A percentile compares a stretch with the other conserved stretches of the same genome.
Evolutionary conservation across 1,139 yeast genomes (phyloP).

Genomic region (Pichia sp.): DNA sequence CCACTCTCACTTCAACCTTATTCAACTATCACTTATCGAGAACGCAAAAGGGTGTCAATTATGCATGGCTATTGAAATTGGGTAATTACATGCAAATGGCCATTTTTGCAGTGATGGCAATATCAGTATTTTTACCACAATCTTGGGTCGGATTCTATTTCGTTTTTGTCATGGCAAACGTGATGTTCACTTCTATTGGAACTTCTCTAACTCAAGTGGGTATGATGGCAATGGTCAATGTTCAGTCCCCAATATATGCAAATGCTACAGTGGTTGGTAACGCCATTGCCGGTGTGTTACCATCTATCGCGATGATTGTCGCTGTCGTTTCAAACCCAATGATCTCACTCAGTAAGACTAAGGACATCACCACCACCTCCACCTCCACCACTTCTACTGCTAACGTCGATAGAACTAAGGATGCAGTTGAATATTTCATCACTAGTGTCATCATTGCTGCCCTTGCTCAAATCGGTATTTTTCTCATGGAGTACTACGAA

Average conservation of each 20-base stretch:
- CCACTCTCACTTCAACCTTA: slow-evolving; percentile 63
- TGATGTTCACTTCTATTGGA: slow-evolving; percentile 53
- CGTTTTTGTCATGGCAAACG: slow-evolving; percentile 47
- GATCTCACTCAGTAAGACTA: neutral
- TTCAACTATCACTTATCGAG: slow-evolving; percentile 62
- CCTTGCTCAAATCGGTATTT: slow-evolving; percentile 31
- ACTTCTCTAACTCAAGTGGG: slow-evolving; percentile 84
- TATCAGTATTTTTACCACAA: slow-evolving; percentile 43
- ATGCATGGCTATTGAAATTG: slow-evolving; percentile 46
- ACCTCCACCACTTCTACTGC: neutral
- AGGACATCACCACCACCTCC: neutral
- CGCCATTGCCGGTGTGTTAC: slow-evolving; percentile 88
- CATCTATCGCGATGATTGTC: slow-evolving; percentile 65
- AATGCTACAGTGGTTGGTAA: slow-evolving; percentile 94
- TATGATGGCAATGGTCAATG: slow-evolving; percentile 77
- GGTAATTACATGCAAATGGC: slow-evolving; percentile 54
- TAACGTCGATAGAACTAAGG: slow-evolving; percentile 3
- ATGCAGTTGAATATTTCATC: slow-evolving; percentile 49
- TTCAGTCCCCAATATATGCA: slow-evolving; percentile 68
- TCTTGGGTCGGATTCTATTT: slow-evolving; percentile 35
- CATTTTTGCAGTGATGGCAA: slow-evolving; percentile 38
- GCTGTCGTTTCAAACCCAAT: slow-evolving; percentile 38
- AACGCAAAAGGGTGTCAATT: slow-evolving; percentile 58
- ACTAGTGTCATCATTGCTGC: slow-evolving; percentile 61
- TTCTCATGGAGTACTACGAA: slow-evolving; percentile 28